These are phyloP conservation scores for Leersia perrieri DNA, from an alignment of 176 grass and related monocot species.

Conservation along the genomic window DNA sequence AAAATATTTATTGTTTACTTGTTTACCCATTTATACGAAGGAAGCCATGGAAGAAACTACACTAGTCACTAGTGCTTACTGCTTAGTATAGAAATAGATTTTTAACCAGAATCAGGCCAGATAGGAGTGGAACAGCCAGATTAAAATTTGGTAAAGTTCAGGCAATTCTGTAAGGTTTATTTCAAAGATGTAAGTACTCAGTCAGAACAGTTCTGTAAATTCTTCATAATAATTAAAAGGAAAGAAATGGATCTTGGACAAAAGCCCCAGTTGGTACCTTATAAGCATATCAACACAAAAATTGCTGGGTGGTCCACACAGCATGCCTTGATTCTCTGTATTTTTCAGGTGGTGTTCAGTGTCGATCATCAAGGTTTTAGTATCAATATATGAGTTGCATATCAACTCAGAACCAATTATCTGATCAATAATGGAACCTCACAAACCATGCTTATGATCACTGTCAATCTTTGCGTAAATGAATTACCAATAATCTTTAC, in stretches of 20 bases:
- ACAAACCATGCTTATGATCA: neutral
- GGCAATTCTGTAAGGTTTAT: neutral
- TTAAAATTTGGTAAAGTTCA: neutral
- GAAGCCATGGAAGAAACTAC: neutral
- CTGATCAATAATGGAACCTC: neutral
- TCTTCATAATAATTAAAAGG: neutral
- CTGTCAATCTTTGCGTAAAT: neutral
- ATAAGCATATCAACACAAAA: neutral
- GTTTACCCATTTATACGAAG: neutral
- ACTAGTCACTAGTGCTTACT: no score
- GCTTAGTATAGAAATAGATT: neutral
- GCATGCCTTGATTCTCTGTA: neutral
- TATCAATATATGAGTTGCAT: neutral
- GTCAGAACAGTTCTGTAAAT: neutral
- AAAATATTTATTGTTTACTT: neutral
- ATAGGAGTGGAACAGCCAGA: neutral
- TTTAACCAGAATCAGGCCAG: neutral
- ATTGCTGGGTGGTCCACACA: neutral
- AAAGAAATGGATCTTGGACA: neutral
- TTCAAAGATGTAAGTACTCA: neutral
- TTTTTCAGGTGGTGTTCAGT: neutral
- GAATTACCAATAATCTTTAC: slow-evolving; percentile 83
- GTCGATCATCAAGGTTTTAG: neutral
- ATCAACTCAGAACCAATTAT: neutral
- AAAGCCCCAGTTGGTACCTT: neutral